These are phyloP conservation scores for Populus simonii DNA, from an alignment of 345 rosid genomes.

Conservation along the genomic window DNA sequence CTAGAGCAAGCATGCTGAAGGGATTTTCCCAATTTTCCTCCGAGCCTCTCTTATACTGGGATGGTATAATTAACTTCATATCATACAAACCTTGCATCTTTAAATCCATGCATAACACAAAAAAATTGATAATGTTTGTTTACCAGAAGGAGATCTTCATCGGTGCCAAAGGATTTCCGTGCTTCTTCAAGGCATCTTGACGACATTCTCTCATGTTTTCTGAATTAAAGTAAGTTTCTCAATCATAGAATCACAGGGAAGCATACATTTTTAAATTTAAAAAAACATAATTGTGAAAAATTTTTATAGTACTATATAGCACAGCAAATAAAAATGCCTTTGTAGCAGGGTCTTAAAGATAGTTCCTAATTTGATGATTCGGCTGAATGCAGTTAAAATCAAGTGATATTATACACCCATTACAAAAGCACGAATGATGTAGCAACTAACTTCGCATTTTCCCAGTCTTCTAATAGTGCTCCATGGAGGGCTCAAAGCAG, in stretches of 20 bases:
- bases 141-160: constrained; percentile 27
- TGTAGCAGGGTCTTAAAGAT: neutral
- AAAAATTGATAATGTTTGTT: neutral
- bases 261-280: neutral
- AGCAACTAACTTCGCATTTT: neutral
- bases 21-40: neutral
- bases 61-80: neutral
- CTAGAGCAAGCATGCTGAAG: neutral
- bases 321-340: no score
- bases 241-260: neutral
- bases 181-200: constrained; percentile 73
- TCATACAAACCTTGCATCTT: neutral
- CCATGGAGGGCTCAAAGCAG: neutral
- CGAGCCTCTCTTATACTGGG: neutral
- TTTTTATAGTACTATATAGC: neutral
- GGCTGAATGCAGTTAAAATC: neutral
- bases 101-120: neutral
- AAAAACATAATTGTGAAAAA: neutral
- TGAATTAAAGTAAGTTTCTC: neutral
- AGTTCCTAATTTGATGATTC: neutral
- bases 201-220: constrained; percentile 37
- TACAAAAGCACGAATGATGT: neutral
- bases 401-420: neutral
- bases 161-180: constrained; percentile 22
- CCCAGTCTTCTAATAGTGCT: neutral